These are phyloP conservation scores for Conoideocrella luteorostrata DNA, from an alignment of 2,329 filamentous ascomycete genomes.

Conservation along the genomic window DNA sequence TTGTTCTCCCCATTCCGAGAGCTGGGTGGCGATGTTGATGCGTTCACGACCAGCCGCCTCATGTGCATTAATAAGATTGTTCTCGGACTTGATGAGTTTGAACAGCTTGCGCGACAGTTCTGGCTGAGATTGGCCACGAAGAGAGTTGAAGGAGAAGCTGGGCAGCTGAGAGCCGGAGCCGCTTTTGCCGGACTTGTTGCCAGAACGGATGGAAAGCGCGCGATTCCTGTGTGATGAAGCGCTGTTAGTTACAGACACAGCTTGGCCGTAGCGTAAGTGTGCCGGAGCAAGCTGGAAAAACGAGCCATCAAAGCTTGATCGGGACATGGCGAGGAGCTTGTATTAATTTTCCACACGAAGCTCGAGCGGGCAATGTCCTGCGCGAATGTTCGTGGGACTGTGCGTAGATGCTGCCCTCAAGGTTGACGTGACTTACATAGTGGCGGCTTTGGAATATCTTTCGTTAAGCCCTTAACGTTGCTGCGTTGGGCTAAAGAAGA, in stretches of 20 bases:
- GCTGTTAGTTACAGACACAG: constrained; percentile 21
- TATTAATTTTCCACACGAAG: not conserved
- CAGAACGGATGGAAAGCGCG: constrained; percentile 66
- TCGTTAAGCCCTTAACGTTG: not conserved
- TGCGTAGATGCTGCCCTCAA: not conserved
- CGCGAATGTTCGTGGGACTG: not conserved
- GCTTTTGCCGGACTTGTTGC: constrained; percentile 44
- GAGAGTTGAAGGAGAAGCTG: constrained; percentile 78
- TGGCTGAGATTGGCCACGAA: constrained; percentile 78
- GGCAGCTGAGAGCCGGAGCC: constrained; percentile 38
- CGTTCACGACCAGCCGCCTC: constrained; percentile 82
- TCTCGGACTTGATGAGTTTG: constrained; percentile 91
- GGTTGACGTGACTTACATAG: constrained; percentile 7
- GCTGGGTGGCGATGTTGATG: constrained; percentile 75
- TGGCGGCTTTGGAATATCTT: constrained; percentile 8
- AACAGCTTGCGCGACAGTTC: constrained; percentile 85
- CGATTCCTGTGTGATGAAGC: constrained; percentile 53
- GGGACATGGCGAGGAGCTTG: constrained; percentile 20
- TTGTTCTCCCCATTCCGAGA: constrained; percentile 94
- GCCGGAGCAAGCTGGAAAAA: constrained; percentile 14
- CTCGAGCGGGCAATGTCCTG: not conserved
- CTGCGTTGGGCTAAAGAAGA: not conserved
- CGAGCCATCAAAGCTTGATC: constrained; percentile 24
- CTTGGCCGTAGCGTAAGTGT: constrained; percentile 11
- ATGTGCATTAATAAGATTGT: constrained; percentile 78